phyloP scores from a whole-genome alignment of 306 rosid genomes.

The Neltuma alba region DNA sequence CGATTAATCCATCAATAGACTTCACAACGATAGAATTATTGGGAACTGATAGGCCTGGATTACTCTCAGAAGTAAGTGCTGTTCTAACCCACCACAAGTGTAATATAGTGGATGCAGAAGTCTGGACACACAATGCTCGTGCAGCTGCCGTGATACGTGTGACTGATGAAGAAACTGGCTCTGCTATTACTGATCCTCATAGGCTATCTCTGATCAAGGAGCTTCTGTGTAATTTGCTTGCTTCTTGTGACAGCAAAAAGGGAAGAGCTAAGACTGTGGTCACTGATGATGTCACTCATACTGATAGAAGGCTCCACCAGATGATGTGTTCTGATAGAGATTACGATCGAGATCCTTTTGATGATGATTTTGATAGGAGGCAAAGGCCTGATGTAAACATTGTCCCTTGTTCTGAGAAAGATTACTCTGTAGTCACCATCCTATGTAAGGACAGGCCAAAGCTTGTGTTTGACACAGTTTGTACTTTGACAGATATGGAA shows the following conservation, averaged over 20 bases:
- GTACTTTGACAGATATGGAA: slow-evolving; percentile 93
- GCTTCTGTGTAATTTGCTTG: slow-evolving; percentile 79
- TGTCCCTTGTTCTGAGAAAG: slow-evolving; percentile 75
- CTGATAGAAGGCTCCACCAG: slow-evolving; percentile 93
- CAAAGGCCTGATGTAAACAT: slow-evolving; percentile 80
- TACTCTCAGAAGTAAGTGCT: slow-evolving; percentile 89
- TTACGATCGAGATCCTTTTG: slow-evolving; percentile 54
- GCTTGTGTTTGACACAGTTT: slow-evolving; percentile 90
- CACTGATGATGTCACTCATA: slow-evolving; percentile 68
- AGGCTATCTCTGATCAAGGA: slow-evolving; percentile 67
- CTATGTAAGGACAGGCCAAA: slow-evolving; percentile 83
- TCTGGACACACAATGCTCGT: slow-evolving; percentile 93
- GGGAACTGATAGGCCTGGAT: slow-evolving; percentile 89
- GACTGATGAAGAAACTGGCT: slow-evolving; percentile 60
- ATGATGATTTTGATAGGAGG: slow-evolving; percentile 45
- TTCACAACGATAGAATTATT: slow-evolving; percentile 78
- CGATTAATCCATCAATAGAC: slow-evolving; percentile 66
- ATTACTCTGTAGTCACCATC: slow-evolving; percentile 84
- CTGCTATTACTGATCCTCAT: slow-evolving; percentile 61
- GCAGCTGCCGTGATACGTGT: slow-evolving; percentile 85
- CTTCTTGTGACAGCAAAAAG: slow-evolving; percentile 70
- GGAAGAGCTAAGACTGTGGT: slow-evolving; percentile 77
- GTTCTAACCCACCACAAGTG: slow-evolving; percentile 79
- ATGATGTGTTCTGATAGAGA: slow-evolving; percentile 96
- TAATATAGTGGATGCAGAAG: slow-evolving; percentile 81